Base-by-base conservation (phyloP, 2,329 filamentous ascomycete genomes). In the Corniculantispora saksenae region DNA sequence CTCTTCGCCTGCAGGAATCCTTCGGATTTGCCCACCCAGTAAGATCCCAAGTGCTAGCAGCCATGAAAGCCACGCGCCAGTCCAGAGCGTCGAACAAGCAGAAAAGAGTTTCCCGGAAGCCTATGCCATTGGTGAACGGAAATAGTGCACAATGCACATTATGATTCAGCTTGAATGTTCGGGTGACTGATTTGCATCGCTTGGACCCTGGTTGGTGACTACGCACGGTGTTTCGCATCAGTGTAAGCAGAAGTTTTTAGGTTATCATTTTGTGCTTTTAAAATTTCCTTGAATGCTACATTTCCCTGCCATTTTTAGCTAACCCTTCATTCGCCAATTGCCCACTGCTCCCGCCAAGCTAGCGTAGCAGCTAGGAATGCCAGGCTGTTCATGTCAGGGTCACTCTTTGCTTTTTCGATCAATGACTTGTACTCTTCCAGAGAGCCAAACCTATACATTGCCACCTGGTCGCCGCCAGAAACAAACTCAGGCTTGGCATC, bases 301-400 rank as follows among this genome's bases (percentile, higher is more conserved):
- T 55, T 58, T 9, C 13, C 40, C 8, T n/a, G 2, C 10, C 29
- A 25, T 6, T n/a, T 1, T 10, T 40, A n/a, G 32, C 9, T 43
- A 38, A 9, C 17, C 8, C 32, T 19, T 61, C 23, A 61, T 21
- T 62, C 60, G n/a, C 50, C 25, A 55, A 55, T 50, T 9, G 61
- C 21, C 61, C 61, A 63, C 53, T 63, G 61, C 29, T 57, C 61
- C 40, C 29, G 51, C 61, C 61, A 63, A 29, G 51, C 61, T 21
- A 63, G 29, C 12, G 61, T 63, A 3, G 61, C 61, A n/a, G 61
- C 61, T 21, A 63, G 27, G 17, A 63, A 63, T 23, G 61, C 61
- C 17, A 63, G 43, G 29, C 61, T 63, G 40, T 63, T 63, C 53
- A 63, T 57, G 53, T 48, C 61, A n/a, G 61, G 21, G 27, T 63